Conservation (phyloP, 2,329 filamentous ascomycete genomes). For the Neonectria sp. region DNA sequence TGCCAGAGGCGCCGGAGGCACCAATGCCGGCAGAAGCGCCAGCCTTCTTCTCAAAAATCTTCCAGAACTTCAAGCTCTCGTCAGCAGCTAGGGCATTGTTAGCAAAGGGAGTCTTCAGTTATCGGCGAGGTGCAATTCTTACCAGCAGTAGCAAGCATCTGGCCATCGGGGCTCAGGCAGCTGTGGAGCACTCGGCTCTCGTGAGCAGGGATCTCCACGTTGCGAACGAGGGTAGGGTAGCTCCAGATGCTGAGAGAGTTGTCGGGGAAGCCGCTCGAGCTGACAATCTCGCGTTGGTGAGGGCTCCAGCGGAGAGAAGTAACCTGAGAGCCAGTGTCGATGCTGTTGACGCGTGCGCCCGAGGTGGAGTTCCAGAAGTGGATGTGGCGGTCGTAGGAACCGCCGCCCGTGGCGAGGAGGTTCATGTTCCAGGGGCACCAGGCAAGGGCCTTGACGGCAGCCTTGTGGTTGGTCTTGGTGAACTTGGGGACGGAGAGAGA, state of each 20-base stretch:
- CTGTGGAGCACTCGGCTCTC: conserved; percentile 97
- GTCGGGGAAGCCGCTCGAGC: conserved; percentile 98
- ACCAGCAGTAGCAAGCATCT: conserved; percentile 96
- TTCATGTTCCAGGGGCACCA: conserved; percentile 99
- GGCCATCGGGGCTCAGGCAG: conserved; percentile 95
- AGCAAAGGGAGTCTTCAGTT: conserved; percentile 3
- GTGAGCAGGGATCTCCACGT: conserved; percentile 97
- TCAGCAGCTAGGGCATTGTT: conserved; percentile 77
- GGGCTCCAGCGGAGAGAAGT: conserved; percentile 97
- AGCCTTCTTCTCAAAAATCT: conserved; percentile 99
- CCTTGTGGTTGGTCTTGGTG: conserved; percentile 99
- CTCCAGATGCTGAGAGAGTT: conserved; percentile 99
- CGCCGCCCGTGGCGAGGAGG: conserved; percentile 94
- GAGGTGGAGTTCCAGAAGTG: conserved; percentile 99
- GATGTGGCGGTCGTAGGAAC: conserved; percentile 97
- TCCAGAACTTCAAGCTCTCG: conserved; percentile 99
- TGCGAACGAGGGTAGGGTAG: conserved; percentile 97
- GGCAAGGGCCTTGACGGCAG: conserved; percentile 96
- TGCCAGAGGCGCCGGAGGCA: conserved; percentile 78
- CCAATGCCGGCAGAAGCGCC: conserved; percentile 77
- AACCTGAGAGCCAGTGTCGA: conserved; percentile 97
- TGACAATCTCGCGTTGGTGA: conserved; percentile 97
- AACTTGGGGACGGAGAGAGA: conserved; percentile 96
- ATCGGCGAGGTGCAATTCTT: conserved; percentile 50
- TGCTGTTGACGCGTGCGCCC: conserved; percentile 97